Evolutionary conservation across 768 basidiomycete genomes (phyloP).

Genomic region (Tricholoma terreum): DNA sequence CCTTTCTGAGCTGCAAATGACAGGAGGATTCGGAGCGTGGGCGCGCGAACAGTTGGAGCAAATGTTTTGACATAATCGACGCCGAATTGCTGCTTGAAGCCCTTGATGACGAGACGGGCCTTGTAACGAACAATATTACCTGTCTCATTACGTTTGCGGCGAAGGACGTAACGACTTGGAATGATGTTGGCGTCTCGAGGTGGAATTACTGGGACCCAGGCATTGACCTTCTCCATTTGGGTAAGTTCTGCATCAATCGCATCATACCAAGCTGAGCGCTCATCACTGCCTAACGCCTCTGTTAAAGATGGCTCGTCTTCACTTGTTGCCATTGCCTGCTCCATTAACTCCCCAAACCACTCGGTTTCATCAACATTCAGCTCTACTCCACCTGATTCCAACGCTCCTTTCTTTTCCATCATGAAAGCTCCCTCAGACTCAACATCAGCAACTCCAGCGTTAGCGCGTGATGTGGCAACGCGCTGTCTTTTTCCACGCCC

Average conservation of each 20-base stretch:
- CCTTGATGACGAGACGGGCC: no score
- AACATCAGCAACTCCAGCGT: no score
- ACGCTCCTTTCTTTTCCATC: not conserved
- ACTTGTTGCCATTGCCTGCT: not conserved
- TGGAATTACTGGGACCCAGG: not conserved
- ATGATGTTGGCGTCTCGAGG: not conserved
- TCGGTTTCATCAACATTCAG: not conserved
- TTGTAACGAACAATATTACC: not conserved
- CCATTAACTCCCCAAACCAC: not conserved
- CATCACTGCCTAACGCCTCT: not conserved
- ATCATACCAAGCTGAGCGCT: not conserved
- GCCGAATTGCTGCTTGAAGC: no score
- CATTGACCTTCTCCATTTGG: no score
- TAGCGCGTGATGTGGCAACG: no score
- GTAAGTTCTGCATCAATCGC: no score
- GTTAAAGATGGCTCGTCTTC: not conserved
- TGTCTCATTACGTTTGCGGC: not conserved
- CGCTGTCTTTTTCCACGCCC: not conserved
- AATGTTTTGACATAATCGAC: no score
- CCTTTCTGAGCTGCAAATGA: no score
- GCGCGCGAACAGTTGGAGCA: not conserved
- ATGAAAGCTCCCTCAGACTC: no score
- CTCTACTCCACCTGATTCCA: not conserved
- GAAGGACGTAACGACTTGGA: not conserved
- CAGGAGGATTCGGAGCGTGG: not conserved